Percentiles rank a stretch among this genome's conserved stretches.
phyloP scores from a whole-genome alignment of 2,329 filamentous ascomycete genomes.

The Macrophomina phaseolina region DNA sequence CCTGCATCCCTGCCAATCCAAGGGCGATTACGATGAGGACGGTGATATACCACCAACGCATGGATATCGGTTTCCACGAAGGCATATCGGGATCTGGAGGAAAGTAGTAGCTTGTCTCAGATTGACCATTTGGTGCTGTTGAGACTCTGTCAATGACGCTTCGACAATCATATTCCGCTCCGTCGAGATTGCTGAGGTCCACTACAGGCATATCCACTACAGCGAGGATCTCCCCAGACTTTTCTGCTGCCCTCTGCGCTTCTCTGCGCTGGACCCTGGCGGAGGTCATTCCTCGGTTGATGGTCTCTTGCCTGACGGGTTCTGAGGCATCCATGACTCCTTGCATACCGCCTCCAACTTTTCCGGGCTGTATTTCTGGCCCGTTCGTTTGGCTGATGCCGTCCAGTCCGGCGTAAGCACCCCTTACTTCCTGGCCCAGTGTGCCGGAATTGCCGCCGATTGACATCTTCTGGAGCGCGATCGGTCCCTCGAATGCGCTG shows the following conservation, averaged over 20 bases:
- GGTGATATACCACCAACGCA: constrained; percentile 45
- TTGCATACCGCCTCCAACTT: constrained; percentile 37
- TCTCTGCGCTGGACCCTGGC: constrained; percentile 34
- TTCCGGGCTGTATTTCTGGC: constrained; percentile 27
- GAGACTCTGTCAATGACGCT: constrained; percentile 35
- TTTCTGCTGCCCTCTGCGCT: constrained; percentile 50
- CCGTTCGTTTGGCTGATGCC: constrained; percentile 29
- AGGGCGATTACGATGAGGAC: constrained; percentile 43
- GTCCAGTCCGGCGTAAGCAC: constrained; percentile 29
- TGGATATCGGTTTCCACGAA: constrained; percentile 46
- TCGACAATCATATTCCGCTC: constrained; percentile 40
- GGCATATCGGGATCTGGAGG: constrained; percentile 48
- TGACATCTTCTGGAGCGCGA: constrained; percentile 35
- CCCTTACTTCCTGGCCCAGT: constrained; percentile 29
- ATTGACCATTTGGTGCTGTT: constrained; percentile 20
- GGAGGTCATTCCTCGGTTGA: constrained; percentile 10
- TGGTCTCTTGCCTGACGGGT: constrained; percentile 30
- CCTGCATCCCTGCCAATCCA: constrained; percentile 42
- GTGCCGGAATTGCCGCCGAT: not conserved
- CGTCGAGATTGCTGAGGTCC: constrained; percentile 51
- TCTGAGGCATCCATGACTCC: constrained; percentile 42
- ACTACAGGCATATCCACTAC: constrained; percentile 37
- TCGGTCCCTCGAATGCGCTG: constrained; percentile 38
- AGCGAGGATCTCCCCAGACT: constrained; percentile 51
- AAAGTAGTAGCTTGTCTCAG: constrained; percentile 46